Evolutionary conservation across 2,329 filamentous ascomycete species (phyloP), one percentile per base, ranked within the genome.

Genomic region (Epicoccum sorghinum): DNA sequence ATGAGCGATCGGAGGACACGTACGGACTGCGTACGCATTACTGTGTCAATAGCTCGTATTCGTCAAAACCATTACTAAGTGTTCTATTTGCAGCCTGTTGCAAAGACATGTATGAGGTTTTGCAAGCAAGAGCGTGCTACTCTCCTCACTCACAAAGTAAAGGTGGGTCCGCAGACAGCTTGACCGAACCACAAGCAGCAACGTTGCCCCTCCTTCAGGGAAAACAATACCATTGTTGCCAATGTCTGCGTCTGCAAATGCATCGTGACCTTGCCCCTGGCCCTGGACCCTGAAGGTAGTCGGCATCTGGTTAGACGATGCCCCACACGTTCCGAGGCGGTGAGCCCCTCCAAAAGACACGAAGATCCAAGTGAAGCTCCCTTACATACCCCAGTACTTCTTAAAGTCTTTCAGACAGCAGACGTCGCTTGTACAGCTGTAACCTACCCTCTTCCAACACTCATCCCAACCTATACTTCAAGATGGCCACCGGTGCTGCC

Each of bases 401-500:
- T 18, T 22, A 5, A 22, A 12, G 18, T 12, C 35, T 39, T 4
- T 6, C 36, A 25, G 6, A 18, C 30, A 22, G 7, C 25, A 37
- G 32, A 1, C n/a, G 7, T 32, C 32, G 18, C 14, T 41, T 14
- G 12, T 32, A 36, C 37, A 52, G 37, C 41, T 40, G 18, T 13
- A 29, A 3, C 4, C 22, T 18, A 10, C 7, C 5, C n/a, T 27
- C 8, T 10, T 9, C 29, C 47, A 24, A 6, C 30, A 29, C 30
- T 7, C 7, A 39, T 4, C 39, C 46, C 35, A 22, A 35, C 32
- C 35, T 41, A 29, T 18, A 47, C 29, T 38, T n/a, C 55, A 68
- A 52, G 38, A 77, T 78, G 70, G 73, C 78, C 39, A 67, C 72
- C 62, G 77, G 76, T 49, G 75, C 69, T 54, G 72, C 75, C 54